phyloP scores from a whole-genome alignment of 2,329 filamentous ascomycete species.

The Fusarium succisae region DNA sequence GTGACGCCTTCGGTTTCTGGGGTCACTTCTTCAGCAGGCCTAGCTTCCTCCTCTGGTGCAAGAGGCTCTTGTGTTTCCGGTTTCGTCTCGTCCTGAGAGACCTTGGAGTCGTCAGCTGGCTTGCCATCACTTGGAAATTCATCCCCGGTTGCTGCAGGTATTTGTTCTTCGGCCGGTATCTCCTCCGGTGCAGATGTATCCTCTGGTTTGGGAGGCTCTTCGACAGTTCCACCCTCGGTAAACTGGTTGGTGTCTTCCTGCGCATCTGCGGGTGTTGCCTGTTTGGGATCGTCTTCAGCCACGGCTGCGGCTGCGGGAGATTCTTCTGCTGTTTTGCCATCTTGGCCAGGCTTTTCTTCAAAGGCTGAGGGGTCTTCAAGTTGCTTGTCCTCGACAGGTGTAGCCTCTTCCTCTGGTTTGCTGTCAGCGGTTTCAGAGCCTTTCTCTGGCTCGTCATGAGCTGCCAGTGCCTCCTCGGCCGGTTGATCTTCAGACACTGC shows the following conservation, averaged over 20 bases:
- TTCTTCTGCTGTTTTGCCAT: slow-evolving; percentile 24
- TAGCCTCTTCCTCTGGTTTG: slow-evolving; percentile 21
- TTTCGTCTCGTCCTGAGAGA: slow-evolving; percentile 27
- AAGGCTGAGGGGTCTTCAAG: slow-evolving; percentile 5
- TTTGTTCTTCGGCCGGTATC: slow-evolving; percentile 9
- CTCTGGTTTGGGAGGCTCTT: slow-evolving; percentile 1
- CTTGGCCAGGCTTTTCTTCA: slow-evolving; percentile 19
- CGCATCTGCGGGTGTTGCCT: not conserved
- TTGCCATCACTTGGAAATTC: slow-evolving; percentile 36
- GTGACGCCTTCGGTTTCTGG: slow-evolving; percentile 30
- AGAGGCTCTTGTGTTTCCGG: slow-evolving; percentile 22
- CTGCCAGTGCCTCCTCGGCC: not conserved
- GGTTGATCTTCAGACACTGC: not conserved
- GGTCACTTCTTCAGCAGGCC: slow-evolving; percentile 26
- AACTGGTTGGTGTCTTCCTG: slow-evolving; percentile 15
- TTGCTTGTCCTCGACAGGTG: slow-evolving; percentile 19
- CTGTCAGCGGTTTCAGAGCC: slow-evolving; percentile 22
- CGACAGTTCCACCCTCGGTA: not conserved
- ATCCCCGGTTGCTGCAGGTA: slow-evolving; percentile 19
- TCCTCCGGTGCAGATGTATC: slow-evolving; percentile 5
- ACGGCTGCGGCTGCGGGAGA: not conserved
- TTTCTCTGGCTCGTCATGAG: slow-evolving; percentile 19
- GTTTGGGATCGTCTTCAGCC: slow-evolving; percentile 2
- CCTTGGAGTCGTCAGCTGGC: slow-evolving; percentile 32
- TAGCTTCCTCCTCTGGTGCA: slow-evolving; percentile 23